Percentiles rank a stretch among this genome's conserved stretches.
Evolutionary conservation across 164 flowering plant genomes (phyloP).

Genomic region (Echeveria elegans): DNA sequence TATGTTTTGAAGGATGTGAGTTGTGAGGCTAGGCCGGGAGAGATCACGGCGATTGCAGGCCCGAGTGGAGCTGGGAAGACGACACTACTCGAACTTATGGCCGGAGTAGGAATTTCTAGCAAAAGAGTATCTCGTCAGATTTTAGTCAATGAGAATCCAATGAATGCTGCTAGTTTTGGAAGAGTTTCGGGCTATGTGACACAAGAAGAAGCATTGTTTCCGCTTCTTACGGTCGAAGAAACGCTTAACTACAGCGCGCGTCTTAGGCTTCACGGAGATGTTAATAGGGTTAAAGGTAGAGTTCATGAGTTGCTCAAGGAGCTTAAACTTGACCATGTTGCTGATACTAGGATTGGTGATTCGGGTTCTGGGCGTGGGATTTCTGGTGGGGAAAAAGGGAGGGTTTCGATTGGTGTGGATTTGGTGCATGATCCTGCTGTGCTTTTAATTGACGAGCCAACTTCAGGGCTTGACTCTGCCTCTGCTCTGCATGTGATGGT

Average conservation of each 20-base stretch:
- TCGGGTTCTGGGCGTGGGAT: constrained; percentile 31
- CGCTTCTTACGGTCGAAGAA: neutral
- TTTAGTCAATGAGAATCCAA: neutral
- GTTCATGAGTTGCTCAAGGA: neutral
- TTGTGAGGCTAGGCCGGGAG: constrained; percentile 13
- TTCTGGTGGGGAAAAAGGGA: constrained; percentile 79
- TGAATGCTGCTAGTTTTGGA: neutral
- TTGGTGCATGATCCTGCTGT: constrained; percentile 75
- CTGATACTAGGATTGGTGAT: neutral
- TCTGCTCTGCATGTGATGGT: constrained; percentile 65
- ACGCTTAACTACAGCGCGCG: neutral
- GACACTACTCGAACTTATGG: constrained; percentile 62
- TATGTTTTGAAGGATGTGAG: constrained; percentile 11
- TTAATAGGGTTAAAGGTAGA: neutral
- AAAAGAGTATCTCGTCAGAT: neutral
- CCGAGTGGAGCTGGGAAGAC: constrained; percentile 24
- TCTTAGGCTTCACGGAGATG: neutral
- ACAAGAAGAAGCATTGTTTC: neutral
- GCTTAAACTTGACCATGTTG: neutral
- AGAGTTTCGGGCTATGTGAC: neutral
- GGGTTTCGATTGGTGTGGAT: constrained; percentile 85
- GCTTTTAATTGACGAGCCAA: constrained; percentile 11
- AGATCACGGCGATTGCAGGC: constrained; percentile 37
- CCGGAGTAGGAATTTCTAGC: constrained; percentile 21
- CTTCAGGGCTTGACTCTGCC: constrained; percentile 84